These are phyloP conservation scores for Craspedostauros australis DNA, from an alignment of 108 stramenopile species.

Conservation along the genomic window DNA sequence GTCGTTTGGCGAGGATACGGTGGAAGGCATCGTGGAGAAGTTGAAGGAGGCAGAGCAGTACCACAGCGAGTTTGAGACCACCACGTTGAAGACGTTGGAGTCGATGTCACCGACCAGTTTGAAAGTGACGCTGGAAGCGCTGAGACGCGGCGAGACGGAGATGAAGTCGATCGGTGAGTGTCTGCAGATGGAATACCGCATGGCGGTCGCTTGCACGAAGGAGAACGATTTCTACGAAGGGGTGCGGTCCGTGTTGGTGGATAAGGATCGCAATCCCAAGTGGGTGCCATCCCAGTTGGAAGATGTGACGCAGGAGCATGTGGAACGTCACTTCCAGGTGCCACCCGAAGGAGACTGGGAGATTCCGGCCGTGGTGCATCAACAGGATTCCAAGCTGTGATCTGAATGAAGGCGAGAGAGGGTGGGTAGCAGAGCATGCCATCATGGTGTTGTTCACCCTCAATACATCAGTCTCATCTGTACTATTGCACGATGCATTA, in stretches of 20 bases:
- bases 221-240: constrained; percentile 93
- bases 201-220: constrained; percentile 56
- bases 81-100: constrained; percentile 51
- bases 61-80: constrained; percentile 46
- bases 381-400: too few species aligned
- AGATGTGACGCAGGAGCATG: constrained; percentile 48
- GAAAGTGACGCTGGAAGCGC: constrained; percentile 69
- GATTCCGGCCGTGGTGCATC: too few species aligned
- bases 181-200: constrained; percentile 81
- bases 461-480: too few species aligned
- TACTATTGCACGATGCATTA: too few species aligned
- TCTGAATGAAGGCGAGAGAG: too few species aligned
- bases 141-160: constrained; percentile 45
- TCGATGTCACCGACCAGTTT: constrained; percentile 78
- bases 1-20: constrained; percentile 41
- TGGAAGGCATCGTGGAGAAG: constrained; percentile 44
- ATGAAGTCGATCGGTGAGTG: constrained; percentile 40
- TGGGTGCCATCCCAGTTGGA: constrained; percentile 66
- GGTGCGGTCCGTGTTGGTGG: constrained; percentile 92
- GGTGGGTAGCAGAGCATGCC: too few species aligned
- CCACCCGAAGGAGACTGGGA: too few species aligned
- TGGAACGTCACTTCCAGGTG: too few species aligned
- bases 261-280: constrained; percentile 81
- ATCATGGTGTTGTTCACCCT: too few species aligned
- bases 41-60: constrained; percentile 30